phyloP scores from a whole-genome alignment of 169 alveolate genomes.

The Theileria parva region DNA sequence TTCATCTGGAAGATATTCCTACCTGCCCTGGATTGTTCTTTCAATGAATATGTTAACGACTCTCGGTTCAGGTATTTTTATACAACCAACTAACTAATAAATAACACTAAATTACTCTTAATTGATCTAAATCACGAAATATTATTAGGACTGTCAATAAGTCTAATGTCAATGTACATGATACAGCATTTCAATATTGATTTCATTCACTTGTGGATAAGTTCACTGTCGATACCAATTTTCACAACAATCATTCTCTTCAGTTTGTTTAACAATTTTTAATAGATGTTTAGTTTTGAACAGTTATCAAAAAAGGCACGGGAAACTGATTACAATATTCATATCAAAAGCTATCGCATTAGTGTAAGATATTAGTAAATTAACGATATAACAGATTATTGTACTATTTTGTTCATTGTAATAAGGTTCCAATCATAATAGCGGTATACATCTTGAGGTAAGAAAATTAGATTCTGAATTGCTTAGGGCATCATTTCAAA shows the following conservation, averaged over 20 bases:
- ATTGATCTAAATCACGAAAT: too few species aligned
- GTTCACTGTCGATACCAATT: constrained; percentile 35
- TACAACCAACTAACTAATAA: too few species aligned
- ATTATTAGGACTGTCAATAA: constrained; percentile 46
- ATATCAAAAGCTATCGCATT: constrained; percentile 28
- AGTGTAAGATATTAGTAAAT: constrained; percentile 26
- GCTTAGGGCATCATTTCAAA: constrained; percentile 45
- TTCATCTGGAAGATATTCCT: constrained; percentile 6
- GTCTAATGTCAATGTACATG: constrained; percentile 51
- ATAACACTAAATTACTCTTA: too few species aligned
- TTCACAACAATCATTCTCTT: constrained; percentile 26
- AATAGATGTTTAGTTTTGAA: constrained; percentile 28
- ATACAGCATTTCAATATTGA: constrained; percentile 29
- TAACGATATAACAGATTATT: not conserved
- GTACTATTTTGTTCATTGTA: not conserved
- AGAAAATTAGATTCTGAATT: not conserved
- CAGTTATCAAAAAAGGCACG: constrained; percentile 35
- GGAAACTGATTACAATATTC: constrained; percentile 42
- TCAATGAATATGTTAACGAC: constrained; percentile 30
- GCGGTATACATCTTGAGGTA: constrained; percentile 35
- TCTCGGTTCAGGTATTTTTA: constrained; percentile 51
- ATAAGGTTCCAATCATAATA: constrained; percentile 2
- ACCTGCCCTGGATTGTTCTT: constrained; percentile 46
- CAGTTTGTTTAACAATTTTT: constrained; percentile 13
- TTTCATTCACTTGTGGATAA: constrained; percentile 42